Percentiles rank a stretch among this genome's conserved stretches.
Conservation (phyloP, 148 eudicot genomes). For the Cornus kousa region DNA sequence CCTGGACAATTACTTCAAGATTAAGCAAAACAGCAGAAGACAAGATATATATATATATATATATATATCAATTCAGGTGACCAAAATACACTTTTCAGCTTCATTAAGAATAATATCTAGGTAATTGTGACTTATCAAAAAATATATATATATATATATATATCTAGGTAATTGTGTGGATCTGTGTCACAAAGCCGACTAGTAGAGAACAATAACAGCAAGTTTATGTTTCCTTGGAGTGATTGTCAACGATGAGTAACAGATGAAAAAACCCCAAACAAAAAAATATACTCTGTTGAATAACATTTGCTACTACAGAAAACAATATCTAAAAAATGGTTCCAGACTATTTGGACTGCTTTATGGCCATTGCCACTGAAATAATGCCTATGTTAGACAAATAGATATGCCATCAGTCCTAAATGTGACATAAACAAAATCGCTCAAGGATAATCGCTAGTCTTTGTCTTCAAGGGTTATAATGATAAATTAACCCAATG, state of each 20-base stretch:
- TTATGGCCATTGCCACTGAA: neutral
- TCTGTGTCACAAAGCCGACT: neutral
- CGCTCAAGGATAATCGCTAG: too few species aligned
- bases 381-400: neutral
- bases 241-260: neutral
- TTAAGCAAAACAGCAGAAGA: slow-evolving; percentile 1
- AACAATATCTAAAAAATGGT: neutral
- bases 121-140: neutral
- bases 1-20: slow-evolving; percentile 35
- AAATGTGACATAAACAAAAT: neutral
- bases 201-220: neutral
- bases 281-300: neutral
- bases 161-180: neutral
- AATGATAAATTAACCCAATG: too few species aligned
- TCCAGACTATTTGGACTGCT: neutral
- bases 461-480: too few species aligned
- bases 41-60: neutral
- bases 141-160: too few species aligned
- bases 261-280: neutral
- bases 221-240: neutral
- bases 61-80: neutral
- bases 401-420: neutral
- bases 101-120: neutral
- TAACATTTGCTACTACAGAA: neutral
- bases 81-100: neutral